Evolutionary conservation across 2,329 filamentous ascomycete genomes (phyloP), one percentile per base, ranked within the genome.

Genomic region (Ascosphaera acerosa): DNA sequence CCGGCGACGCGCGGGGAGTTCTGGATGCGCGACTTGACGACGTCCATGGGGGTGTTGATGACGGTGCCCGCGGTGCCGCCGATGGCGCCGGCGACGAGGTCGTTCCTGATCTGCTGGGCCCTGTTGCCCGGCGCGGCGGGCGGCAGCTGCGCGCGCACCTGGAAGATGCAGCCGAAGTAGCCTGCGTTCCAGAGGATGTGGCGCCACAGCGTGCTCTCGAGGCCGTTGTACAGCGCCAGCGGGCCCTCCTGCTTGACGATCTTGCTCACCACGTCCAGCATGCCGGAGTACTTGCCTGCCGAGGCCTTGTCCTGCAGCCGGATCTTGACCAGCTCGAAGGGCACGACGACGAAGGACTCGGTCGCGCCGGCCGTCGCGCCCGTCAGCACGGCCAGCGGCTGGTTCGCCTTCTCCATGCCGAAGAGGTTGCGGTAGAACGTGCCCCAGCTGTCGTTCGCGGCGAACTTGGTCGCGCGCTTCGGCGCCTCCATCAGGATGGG

Each of bases 141-240:
- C 37, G 87, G 87, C 29, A 97, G 57, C 41, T 92, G 60, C 36
- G 69, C 66, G 49, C 82, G 76, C 38, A 94, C 78, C 58, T 97
- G 87, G 70, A 89, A 91, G 52, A 97, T 97, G 56, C 81, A 89
- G 46, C 87, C 87, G 52, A 97, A 97, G 65, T 91, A 92, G 35
- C 82, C 84, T 10, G 76, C 70, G 55, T 92, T 92, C 82, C 82
- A 92, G 36, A 81, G 61, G 34, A 81, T 70, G 55, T 97, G 87
- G 39, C 87, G 72, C 87, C 87, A 97, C 58, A 94, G 60, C 34
- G 87, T 97, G 37, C 76, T 84, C 60, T 97, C 87, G 30, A 97
- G 70, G 34, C 87, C 87, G 54, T 94, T 89, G 64, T 94, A 97
- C 49, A 97, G 63, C 36, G 84, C 78, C 38, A 94, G 61, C 10